Evolutionary conservation across 2,329 filamentous ascomycete genomes (phyloP), one percentile per base, ranked within the genome.

Genomic region (Aphanoascus verrucosus): DNA sequence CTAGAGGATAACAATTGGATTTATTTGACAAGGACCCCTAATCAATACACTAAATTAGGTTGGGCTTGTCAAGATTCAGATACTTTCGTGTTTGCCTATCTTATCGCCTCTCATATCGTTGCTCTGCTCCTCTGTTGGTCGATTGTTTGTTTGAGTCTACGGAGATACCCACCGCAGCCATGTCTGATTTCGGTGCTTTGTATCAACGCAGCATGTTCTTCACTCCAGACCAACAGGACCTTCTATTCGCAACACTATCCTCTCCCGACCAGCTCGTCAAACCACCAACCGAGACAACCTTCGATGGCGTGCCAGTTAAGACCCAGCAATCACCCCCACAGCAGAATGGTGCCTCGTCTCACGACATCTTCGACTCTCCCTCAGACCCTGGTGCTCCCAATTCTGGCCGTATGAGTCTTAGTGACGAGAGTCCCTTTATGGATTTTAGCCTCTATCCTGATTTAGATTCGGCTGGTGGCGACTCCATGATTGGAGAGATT

Each of bases 371-470:
- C 48, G 63, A 71, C 19, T 63, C 62, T 43, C 62, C 62, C 12
- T 50, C 59, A 17, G 59, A 63, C 44, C 40, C 44, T 31, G 55
- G 73, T 55, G 64, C 69, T 54, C 69, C 71, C 14, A 72, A 70
- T 40, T 70, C 73, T 1, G 72, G 75, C 34, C 69, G 69, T 23
- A 66, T 80, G 53, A 77, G 74, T 58, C 78, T 81, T 54, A 66
- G 66, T 9, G 81, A 88, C 32, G 85, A 89, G 47, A 93, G 85
- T 58, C 88, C 90, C 0, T 90, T 84, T 64, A 76, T 94, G 55
- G 88, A 95, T 65, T 93, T 89, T 62, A 83, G 86, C 60, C 84
- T 86, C 59, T 83, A 86, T 45, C 82, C 88, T 55, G 87, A 90
- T 55, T 90, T 90, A 59, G 83, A 88, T 55, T 69, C 80, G 56